Evolutionary conservation across 805 yeast genomes (phyloP).

Genomic region (Lachancea fermentati): DNA sequence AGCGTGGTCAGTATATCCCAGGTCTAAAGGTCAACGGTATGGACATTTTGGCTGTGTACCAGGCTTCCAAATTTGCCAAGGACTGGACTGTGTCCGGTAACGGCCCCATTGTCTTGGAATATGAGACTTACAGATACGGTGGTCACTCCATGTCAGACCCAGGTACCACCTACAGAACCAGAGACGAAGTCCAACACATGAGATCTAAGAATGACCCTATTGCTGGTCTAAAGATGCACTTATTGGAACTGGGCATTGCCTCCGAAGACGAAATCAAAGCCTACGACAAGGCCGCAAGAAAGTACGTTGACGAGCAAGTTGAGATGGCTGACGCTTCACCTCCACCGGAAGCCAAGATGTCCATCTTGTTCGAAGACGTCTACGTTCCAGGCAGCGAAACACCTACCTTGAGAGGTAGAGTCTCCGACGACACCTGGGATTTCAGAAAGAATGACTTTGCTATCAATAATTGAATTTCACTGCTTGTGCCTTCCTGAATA

Average conservation of each 20-base stretch:
- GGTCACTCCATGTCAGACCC: slow-evolving; percentile 99
- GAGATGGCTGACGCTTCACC: slow-evolving; percentile 90
- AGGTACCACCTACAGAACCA: slow-evolving; percentile 99
- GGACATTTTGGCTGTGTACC: slow-evolving; percentile 94
- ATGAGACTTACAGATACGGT: slow-evolving; percentile 98
- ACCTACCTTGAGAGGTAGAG: slow-evolving; percentile 92
- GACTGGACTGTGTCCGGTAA: slow-evolving; percentile 92
- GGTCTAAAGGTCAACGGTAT: slow-evolving; percentile 98
- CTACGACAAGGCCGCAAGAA: slow-evolving; percentile 94
- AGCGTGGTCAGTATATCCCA: slow-evolving; percentile 99
- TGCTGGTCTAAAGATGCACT: slow-evolving; percentile 86
- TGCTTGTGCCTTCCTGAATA: not conserved
- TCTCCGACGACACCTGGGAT: slow-evolving; percentile 92
- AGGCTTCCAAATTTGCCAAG: slow-evolving; percentile 94
- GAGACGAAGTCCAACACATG: slow-evolving; percentile 99
- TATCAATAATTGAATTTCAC: slow-evolving; percentile 18
- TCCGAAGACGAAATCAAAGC: slow-evolving; percentile 92
- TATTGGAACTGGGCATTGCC: slow-evolving; percentile 78
- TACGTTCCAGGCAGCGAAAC: slow-evolving; percentile 93
- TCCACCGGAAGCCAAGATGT: slow-evolving; percentile 93
- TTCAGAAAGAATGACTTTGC: slow-evolving; percentile 47
- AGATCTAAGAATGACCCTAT: slow-evolving; percentile 97
- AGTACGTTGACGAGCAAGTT: slow-evolving; percentile 90
- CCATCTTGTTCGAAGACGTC: slow-evolving; percentile 92
- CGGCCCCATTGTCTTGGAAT: slow-evolving; percentile 94